Percentiles rank a stretch among this genome's conserved stretches.
phyloP scores from a whole-genome alignment of 768 basidiomycete species.

The Hericium rajendrae region DNA sequence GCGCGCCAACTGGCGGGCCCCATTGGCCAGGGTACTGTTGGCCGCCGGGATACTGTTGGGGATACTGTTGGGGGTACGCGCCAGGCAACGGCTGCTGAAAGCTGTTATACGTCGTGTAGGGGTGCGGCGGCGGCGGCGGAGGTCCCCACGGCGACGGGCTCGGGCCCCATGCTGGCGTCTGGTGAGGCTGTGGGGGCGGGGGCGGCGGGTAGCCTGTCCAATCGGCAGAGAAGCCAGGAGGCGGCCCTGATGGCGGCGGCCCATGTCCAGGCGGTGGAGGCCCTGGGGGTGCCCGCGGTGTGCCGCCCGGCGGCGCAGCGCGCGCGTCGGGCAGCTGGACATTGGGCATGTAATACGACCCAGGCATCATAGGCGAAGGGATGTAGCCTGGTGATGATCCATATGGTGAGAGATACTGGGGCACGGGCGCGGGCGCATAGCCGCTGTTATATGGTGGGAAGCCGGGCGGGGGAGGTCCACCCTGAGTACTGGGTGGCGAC shows the following conservation, averaged over 20 bases:
- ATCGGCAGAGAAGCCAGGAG: conserved; percentile 21
- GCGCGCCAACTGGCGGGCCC: neutral
- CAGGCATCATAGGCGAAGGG: conserved; percentile 12
- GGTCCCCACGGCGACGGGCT: neutral
- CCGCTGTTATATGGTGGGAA: neutral
- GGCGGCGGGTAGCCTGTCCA: conserved; percentile 21
- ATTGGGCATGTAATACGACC: conserved; percentile 25
- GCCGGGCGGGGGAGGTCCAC: neutral
- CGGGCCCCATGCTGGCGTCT: too few relatives aligned
- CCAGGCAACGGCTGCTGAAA: neutral
- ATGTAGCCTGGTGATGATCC: conserved; percentile 13
- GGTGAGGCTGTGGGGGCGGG: conserved; percentile 4
- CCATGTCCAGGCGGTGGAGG: conserved; percentile 11
- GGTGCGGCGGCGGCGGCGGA: neutral
- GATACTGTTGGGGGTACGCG: too few relatives aligned
- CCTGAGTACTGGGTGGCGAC: conserved; percentile 12
- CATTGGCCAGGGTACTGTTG: neutral
- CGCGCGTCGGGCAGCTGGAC: conserved; percentile 17
- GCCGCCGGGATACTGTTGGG: too few relatives aligned
- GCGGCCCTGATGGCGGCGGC: conserved; percentile 2
- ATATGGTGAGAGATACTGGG: conserved; percentile 10
- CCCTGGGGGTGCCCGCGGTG: conserved; percentile 3
- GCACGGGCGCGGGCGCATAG: conserved; percentile 8
- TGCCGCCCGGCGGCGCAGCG: neutral
- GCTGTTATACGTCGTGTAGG: neutral